These are phyloP conservation scores for Wilhelminamyces savonicus DNA, from an alignment of 805 yeast species.

Conservation along the genomic window DNA sequence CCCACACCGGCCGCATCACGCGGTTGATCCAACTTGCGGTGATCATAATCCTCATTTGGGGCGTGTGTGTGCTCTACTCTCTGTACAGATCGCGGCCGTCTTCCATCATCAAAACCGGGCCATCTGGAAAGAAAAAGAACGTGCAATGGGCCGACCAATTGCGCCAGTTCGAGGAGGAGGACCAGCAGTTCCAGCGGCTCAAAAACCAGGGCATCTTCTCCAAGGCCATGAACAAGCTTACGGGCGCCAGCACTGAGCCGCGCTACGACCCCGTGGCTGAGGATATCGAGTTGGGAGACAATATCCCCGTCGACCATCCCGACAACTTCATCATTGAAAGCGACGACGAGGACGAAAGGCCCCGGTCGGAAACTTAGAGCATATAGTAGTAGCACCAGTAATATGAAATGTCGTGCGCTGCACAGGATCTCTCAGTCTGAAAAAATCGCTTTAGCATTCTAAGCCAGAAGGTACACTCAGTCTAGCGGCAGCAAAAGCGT, in stretches of 20 bases:
- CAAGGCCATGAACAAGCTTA: constrained; percentile 27
- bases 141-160: constrained; percentile 45
- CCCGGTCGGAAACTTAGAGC: too few species aligned
- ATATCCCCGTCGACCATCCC: constrained; percentile 5
- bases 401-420: too few species aligned
- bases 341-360: constrained; percentile 40
- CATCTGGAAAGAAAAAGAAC: constrained; percentile 31
- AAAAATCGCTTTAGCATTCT: too few species aligned
- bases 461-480: too few species aligned
- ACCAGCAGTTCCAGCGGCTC: constrained; percentile 11
- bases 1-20: constrained; percentile 18
- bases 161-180: constrained; percentile 27
- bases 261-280: constrained; percentile 8
- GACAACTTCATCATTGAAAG: constrained; percentile 45
- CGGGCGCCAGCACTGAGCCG: constrained; percentile 12
- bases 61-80: constrained; percentile 30
- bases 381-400: too few species aligned
- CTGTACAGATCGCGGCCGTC: constrained; percentile 33
- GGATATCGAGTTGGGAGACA: constrained; percentile 37
- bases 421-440: too few species aligned
- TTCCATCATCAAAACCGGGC: constrained; percentile 32
- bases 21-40: constrained; percentile 36
- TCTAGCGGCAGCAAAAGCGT: too few species aligned
- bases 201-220: constrained; percentile 31
- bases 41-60: constrained; percentile 33